Evolutionary conservation across 2,329 filamentous ascomycete genomes (phyloP).

Genomic region (Fusarium mundagurra): DNA sequence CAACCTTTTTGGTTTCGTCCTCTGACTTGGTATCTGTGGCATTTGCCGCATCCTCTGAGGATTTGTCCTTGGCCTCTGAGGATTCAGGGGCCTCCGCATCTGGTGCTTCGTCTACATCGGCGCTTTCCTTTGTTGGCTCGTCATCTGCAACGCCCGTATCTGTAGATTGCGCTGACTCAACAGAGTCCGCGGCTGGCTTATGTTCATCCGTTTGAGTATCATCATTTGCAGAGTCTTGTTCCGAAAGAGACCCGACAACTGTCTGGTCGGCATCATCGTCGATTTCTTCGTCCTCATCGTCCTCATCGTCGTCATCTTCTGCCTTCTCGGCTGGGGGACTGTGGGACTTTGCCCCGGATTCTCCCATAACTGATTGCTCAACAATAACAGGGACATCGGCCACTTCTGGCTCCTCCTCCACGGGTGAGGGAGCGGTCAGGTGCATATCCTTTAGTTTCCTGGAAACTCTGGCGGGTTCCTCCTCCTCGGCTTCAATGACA

Average conservation of each 20-base stretch:
- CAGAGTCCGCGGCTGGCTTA: slow-evolving; percentile 11
- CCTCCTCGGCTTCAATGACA: slow-evolving; percentile 84
- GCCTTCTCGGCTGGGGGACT: slow-evolving; percentile 13
- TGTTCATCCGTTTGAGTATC: slow-evolving; percentile 2
- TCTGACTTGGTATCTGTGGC: background rate
- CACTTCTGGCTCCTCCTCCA: slow-evolving; percentile 61
- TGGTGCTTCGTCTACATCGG: background rate
- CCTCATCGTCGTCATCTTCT: slow-evolving; percentile 9
- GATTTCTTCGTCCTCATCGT: slow-evolving; percentile 4
- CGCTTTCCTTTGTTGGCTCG: background rate
- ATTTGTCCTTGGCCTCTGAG: slow-evolving; percentile 6
- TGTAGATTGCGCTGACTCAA: slow-evolving; percentile 25
- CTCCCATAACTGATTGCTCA: slow-evolving; percentile 46
- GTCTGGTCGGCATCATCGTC: slow-evolving; percentile 39
- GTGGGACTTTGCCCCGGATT: slow-evolving; percentile 10
- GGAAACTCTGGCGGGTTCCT: slow-evolving; percentile 64
- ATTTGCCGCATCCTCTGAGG: slow-evolving; percentile 14
- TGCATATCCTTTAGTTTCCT: slow-evolving; percentile 58
- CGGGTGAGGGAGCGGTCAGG: slow-evolving; percentile 64
- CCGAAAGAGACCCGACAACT: slow-evolving; percentile 34
- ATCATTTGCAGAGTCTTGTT: slow-evolving; percentile 30
- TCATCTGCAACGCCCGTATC: slow-evolving; percentile 34
- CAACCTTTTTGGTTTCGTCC: slow-evolving; percentile 14
- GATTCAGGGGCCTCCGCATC: background rate
- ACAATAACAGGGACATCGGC: slow-evolving; percentile 55